Percentiles rank a stretch among this genome's conserved stretches.
These are phyloP conservation scores for Daldinia bambusicola DNA, from an alignment of 495 filamentous ascomycete genomes.

Conservation along the genomic window DNA sequence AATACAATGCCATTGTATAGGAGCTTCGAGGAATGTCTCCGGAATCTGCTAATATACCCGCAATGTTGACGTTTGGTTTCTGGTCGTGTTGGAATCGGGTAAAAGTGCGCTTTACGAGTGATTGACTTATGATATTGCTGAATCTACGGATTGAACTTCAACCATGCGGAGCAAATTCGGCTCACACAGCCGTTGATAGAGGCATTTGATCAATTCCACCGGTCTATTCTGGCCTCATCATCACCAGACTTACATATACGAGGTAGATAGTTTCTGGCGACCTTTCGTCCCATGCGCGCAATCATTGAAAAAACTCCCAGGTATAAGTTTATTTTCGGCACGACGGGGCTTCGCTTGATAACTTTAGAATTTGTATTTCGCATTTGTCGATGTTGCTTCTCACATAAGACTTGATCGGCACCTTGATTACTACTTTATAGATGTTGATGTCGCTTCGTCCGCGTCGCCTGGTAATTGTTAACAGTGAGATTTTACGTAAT, in stretches of 20 bases:
- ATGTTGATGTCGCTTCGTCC: not conserved
- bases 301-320: not conserved
- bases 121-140: no score
- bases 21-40: not conserved
- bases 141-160: not conserved
- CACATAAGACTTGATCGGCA: constrained; percentile 4
- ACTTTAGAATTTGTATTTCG: not conserved
- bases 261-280: not conserved
- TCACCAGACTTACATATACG: not conserved
- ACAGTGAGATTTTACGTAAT: constrained; percentile 3
- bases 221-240: not conserved
- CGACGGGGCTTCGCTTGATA: not conserved
- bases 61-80: no score
- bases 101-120: no score
- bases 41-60: not conserved
- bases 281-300: not conserved
- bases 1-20: not conserved
- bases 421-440: not conserved
- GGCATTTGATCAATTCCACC: not conserved
- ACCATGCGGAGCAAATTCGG: not conserved
- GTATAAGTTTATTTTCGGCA: not conserved
- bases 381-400: not conserved
- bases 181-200: not conserved
- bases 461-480: not conserved
- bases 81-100: no score